Evolutionary conservation across 2,329 filamentous ascomycete species (phyloP), one percentile per base, ranked within the genome.

Genomic region (Hypomyces rosellus): DNA sequence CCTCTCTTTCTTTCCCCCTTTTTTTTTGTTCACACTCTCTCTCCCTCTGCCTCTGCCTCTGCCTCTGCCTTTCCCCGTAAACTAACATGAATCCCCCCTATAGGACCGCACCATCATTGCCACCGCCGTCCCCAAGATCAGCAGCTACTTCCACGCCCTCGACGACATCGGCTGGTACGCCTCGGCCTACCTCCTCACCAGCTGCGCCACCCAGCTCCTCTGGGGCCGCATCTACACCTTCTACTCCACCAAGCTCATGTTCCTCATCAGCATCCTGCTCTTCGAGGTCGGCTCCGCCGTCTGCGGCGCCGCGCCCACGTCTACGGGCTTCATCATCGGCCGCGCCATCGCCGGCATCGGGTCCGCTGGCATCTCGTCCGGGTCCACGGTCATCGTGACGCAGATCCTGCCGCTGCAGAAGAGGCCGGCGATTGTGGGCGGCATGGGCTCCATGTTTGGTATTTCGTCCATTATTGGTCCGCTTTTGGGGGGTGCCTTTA

Each of bases 141-240:
- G 62, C 4, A 55, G 62, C 48, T 59, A 67, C 30, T 64, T 72
- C 52, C 59, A 69, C 8, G 63, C 69, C 33, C 61, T 73, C 1
- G 61, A 64, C 15, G 71, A 75, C 50, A 66, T 76, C 11, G 70
- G 69, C 41, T 75, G 58, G 59, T 64, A 65, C 46, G 60, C 55
- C 34, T 57, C 59, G 18, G 56, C 61, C 16, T 65, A 63, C 36
- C 50, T 59, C 22, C 55, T 65, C 45, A 62, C 61, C 13, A 49
- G 55, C 22, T 59, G 59, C 30, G 60, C 59, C 5, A 57, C 58
- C 18, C 59, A 63, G 25, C 57, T 59, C 4, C 55, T 56, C 15
- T 63, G 56, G 25, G 64, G 64, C 2, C 56, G 56, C 2, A 50
- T 66, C 3, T 67, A 61, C 49, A 60, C 57, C 18, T 55, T 63